These are phyloP conservation scores for Carex arenaria DNA, from an alignment of 202 grass and related monocot genomes.

Conservation along the genomic window DNA sequence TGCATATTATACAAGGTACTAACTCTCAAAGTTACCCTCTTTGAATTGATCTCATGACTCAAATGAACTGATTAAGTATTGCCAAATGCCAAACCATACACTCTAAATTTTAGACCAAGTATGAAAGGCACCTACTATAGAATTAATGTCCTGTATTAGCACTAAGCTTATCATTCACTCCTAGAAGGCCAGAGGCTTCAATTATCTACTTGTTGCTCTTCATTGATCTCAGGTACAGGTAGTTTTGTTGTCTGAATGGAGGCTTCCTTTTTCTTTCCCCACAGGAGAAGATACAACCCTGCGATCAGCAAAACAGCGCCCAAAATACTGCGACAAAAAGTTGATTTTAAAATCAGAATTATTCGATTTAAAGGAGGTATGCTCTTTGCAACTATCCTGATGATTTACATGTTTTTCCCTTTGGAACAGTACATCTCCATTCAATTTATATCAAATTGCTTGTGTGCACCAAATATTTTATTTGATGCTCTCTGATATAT, in stretches of 20 bases:
- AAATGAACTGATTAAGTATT: no score
- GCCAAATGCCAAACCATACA: no score
- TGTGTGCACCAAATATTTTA: not conserved
- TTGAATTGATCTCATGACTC: no score
- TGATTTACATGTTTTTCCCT: not conserved
- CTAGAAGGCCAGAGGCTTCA: slow-evolving; percentile 2
- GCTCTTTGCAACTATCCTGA: not conserved
- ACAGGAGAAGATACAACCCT: slow-evolving; percentile 80
- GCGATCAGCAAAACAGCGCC: slow-evolving; percentile 66
- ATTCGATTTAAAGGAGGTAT: not conserved
- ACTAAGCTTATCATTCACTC: no score
- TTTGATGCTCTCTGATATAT: not conserved
- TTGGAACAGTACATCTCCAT: not conserved
- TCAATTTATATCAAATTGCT: not conserved
- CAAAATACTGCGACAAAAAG: slow-evolving; percentile 53
- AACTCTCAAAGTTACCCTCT: no score
- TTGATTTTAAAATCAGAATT: not conserved
- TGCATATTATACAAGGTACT: not conserved
- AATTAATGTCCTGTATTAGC: no score
- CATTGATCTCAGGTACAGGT: slow-evolving; percentile 34
- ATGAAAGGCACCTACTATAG: no score
- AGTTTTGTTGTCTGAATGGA: slow-evolving; percentile 21
- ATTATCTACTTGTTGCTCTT: slow-evolving; percentile 25
- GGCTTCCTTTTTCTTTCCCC: slow-evolving; percentile 75
- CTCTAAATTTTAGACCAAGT: no score